phyloP scores from a whole-genome alignment of 257 asterid genomes.

The Paraleonurus japonicus region DNA sequence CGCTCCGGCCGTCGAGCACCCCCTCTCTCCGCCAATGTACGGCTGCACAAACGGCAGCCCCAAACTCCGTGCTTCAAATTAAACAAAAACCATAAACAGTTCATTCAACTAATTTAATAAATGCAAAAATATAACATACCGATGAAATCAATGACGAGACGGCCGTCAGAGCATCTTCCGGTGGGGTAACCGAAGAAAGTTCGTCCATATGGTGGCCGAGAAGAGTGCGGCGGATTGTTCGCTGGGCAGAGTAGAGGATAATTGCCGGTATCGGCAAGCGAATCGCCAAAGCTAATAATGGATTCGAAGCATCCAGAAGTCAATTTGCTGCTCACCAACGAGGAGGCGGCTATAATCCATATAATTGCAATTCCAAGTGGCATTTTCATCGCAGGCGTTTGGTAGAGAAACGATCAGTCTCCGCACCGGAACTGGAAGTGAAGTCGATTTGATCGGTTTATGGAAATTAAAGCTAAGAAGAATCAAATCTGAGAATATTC shows the following conservation, averaged over 20 bases:
- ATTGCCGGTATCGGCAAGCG: conserved; percentile 39
- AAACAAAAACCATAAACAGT: not conserved
- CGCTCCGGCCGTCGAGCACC: not conserved
- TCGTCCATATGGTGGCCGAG: conserved; percentile 31
- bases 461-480: not conserved
- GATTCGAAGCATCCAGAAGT: conserved; percentile 29
- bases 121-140: conserved; percentile 12
- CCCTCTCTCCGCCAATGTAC: conserved; percentile 20
- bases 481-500: not conserved
- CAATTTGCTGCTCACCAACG: not conserved
- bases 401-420: not conserved
- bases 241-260: not conserved
- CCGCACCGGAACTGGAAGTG: not conserved
- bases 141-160: conserved; percentile 41
- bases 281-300: conserved; percentile 39
- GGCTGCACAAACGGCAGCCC: conserved; percentile 45
- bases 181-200: conserved; percentile 36
- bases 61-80: conserved; percentile 31
- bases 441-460: not conserved
- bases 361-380: not conserved
- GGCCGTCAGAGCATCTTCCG: conserved; percentile 44
- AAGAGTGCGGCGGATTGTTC: not conserved
- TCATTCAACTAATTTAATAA: not conserved
- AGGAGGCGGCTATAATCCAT: not conserved
- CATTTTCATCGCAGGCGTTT: not conserved